Conservation (phyloP, 2,329 filamentous ascomycete genomes). For the Chaetomium globosum region DNA sequence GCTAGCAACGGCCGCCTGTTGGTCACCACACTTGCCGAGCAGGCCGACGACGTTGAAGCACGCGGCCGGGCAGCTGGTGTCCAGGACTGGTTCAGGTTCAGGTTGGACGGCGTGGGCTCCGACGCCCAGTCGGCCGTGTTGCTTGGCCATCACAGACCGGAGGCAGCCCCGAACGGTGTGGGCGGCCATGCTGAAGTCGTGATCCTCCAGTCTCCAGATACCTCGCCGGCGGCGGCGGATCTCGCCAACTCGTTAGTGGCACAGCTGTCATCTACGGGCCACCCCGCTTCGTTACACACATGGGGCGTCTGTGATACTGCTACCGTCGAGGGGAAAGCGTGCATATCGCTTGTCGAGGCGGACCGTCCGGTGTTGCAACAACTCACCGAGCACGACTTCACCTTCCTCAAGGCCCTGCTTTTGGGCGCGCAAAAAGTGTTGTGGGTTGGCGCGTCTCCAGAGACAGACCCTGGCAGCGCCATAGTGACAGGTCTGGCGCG, state of each 20-base stretch:
- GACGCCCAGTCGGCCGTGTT: background rate
- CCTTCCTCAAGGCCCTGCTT: background rate
- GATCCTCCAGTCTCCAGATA: background rate
- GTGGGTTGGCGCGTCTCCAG: background rate
- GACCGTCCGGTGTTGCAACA: background rate
- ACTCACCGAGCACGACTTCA: background rate
- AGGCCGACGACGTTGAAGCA: background rate
- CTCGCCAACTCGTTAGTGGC: background rate
- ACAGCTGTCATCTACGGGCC: background rate
- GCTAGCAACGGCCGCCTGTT: background rate
- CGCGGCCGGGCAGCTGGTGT: background rate
- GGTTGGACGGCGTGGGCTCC: background rate
- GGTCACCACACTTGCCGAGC: background rate
- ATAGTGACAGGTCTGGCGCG: constrained; percentile 3
- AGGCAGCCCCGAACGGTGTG: background rate
- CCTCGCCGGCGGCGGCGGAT: background rate
- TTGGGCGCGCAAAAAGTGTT: constrained; percentile 1
- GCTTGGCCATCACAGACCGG: background rate
- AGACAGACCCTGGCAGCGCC: background rate
- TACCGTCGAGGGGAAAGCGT: background rate
- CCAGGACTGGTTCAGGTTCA: background rate
- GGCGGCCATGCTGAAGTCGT: background rate
- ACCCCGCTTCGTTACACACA: background rate
- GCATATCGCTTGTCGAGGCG: background rate
- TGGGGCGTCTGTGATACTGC: background rate